Evolutionary conservation across 2,329 filamentous ascomycete species (phyloP), one percentile per base, ranked within the genome.

Genomic region (Neopestalotiopsis sp.): DNA sequence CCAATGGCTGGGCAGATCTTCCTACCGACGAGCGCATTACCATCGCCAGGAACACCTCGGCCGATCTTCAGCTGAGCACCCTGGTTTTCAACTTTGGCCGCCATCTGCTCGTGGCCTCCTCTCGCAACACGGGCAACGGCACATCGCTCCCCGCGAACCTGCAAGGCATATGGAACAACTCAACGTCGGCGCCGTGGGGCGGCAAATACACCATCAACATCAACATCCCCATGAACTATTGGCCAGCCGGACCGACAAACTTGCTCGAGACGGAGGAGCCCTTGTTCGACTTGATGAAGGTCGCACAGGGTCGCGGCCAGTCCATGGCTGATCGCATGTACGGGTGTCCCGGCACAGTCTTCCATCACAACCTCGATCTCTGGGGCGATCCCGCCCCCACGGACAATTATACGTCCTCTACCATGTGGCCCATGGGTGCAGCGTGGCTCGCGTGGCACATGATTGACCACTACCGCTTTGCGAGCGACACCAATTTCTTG

Each of bases 361-460:
- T 76, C 3, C 81, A 82, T 61, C 80, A 82, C 66, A 82, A 82
- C 63, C 80, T 79, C 0, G 80, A 82, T 56, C 75, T 82, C 17
- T 82, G 79, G 79, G 80, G 72, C 1, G 80, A 82, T 56, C 77
- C 81, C 0, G 79, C 79, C 7, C 80, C 81, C 0, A 75, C 78
- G 4, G 81, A 81, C 67, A 75, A 74, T 12, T 77, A 67, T 7
- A 71, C 72, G 4, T 71, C 73, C 4, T 74, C 71, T 7, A 79
- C 74, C 2, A 73, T 78, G 69, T 84, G 82, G 82, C 81, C 81
- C 0, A 74, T 83, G 67, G 80, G 81, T 14, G 78, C 76, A 0
- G 80, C 79, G 7, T 84, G 82, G 82, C 69, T 84, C 6, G 78
- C 77, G 20, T 76, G 74, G 58, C 81, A 84, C 69, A 73, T 80